Conservation (phyloP, 169 alveolate species). For the Cryptosporidium muris region DNA sequence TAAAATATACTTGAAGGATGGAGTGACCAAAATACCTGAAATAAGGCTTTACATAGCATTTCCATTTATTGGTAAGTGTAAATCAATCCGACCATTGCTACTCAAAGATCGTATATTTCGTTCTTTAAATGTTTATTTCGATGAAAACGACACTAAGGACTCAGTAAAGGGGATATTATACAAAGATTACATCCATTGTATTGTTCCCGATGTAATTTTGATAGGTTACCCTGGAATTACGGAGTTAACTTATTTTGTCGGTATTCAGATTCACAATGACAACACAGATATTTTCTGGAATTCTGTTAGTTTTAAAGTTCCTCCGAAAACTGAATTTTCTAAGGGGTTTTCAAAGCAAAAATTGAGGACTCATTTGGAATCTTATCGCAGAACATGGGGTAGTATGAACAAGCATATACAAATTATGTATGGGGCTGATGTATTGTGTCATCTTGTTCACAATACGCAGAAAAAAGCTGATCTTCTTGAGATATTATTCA, state of each 20-base stretch:
- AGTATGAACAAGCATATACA: slow-evolving; percentile 5
- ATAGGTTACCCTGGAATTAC: slow-evolving; percentile 27
- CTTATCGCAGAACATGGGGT: slow-evolving; percentile 20
- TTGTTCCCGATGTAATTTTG: background rate
- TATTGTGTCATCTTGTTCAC: slow-evolving; percentile 15
- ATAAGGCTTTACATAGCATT: background rate
- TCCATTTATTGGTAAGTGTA: slow-evolving; percentile 1
- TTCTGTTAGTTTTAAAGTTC: slow-evolving; percentile 5
- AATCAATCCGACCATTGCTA: background rate
- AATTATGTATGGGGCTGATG: slow-evolving; percentile 3
- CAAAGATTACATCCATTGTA: background rate
- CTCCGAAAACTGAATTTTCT: slow-evolving; percentile 1
- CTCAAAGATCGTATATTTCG: background rate
- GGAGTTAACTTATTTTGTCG: slow-evolving; percentile 15
- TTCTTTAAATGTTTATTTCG: background rate
- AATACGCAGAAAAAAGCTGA: slow-evolving; percentile 9
- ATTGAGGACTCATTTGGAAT: slow-evolving; percentile 1
- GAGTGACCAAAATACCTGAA: too few species aligned
- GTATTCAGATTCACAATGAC: background rate
- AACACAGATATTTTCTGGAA: slow-evolving; percentile 5
- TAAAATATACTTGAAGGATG: background rate
- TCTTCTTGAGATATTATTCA: background rate
- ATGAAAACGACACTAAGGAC: background rate
- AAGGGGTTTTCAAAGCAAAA: slow-evolving; percentile 30
- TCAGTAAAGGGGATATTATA: background rate